phyloP scores from a whole-genome alignment of 495 filamentous ascomycete genomes.

The Talaromyces ruber region DNA sequence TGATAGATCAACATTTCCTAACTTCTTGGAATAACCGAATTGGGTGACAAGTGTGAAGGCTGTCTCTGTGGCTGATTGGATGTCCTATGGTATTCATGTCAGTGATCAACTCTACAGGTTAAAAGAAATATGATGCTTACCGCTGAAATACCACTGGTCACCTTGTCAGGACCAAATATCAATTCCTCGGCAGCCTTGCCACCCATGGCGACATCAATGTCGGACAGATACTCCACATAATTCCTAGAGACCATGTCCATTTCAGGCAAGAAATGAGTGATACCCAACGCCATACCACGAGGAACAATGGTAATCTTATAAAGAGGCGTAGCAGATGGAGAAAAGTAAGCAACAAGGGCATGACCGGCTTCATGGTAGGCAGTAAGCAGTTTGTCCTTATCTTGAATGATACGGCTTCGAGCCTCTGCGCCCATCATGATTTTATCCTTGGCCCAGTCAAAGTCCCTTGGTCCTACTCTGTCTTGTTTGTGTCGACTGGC shows the following conservation, averaged over 20 bases:
- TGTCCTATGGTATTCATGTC: conserved; percentile 49
- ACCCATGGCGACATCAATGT: conserved; percentile 78
- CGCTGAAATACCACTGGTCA: conserved; percentile 70
- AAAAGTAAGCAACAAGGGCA: conserved; percentile 79
- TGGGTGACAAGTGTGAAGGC: conserved; percentile 81
- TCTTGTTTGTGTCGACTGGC: conserved; percentile 71
- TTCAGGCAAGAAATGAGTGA: conserved; percentile 77
- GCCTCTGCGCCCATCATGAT: conserved; percentile 96
- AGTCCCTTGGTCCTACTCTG: conserved; percentile 67
- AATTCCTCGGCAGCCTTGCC: conserved; percentile 94
- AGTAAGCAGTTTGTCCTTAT: conserved; percentile 80
- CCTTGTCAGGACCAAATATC: conserved; percentile 77
- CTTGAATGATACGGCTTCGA: conserved; percentile 75
- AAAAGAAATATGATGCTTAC: conserved; percentile 38
- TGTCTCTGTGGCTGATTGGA: conserved; percentile 65
- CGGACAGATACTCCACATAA: conserved; percentile 57
- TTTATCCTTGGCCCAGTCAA: conserved; percentile 98
- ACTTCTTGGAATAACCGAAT: conserved; percentile 78
- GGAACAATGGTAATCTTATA: conserved; percentile 98
- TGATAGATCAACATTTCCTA: conserved; percentile 83
- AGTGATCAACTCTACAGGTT: conserved; percentile 9
- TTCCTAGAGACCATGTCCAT: conserved; percentile 80
- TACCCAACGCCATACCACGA: conserved; percentile 72
- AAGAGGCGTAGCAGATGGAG: conserved; percentile 59
- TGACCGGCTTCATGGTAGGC: conserved; percentile 98